These are phyloP conservation scores for Penicillium brasilianum DNA, from an alignment of 2,329 filamentous ascomycete genomes.

Conservation along the genomic window DNA sequence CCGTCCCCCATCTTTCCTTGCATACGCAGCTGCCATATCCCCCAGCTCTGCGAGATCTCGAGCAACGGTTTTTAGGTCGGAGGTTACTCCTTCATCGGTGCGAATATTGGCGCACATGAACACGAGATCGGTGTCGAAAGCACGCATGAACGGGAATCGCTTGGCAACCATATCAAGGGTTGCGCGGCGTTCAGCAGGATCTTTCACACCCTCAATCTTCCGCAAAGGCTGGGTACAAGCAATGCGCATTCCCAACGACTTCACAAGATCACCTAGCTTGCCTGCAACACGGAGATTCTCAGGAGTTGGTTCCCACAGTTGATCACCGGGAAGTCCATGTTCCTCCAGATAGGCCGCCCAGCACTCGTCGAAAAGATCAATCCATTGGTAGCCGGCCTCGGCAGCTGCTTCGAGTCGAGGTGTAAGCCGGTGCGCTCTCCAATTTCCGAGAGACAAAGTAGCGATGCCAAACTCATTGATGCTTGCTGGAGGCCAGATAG, in stretches of 20 bases:
- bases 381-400: constrained; percentile 37
- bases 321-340: constrained; percentile 29
- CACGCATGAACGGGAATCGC: constrained; percentile 44
- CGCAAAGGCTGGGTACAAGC: constrained; percentile 42
- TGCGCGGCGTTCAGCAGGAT: constrained; percentile 32
- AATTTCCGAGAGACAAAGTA: constrained; percentile 40
- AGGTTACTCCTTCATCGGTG: constrained; percentile 36
- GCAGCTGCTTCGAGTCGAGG: constrained; percentile 38
- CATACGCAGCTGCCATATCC: constrained; percentile 37
- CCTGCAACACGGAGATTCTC: constrained; percentile 35
- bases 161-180: constrained; percentile 37
- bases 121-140: constrained; percentile 42
- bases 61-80: constrained; percentile 39
- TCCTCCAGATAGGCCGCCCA: constrained; percentile 41
- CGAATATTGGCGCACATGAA: constrained; percentile 44
- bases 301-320: constrained; percentile 37
- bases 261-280: constrained; percentile 36
- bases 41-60: constrained; percentile 39
- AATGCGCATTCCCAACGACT: constrained; percentile 39
- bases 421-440: constrained; percentile 34
- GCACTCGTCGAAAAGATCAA: constrained; percentile 44
- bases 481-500: constrained; percentile 23
- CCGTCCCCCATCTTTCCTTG: constrained; percentile 34
- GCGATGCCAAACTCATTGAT: constrained; percentile 38
- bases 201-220: constrained; percentile 39